Evolutionary conservation across 2,329 filamentous ascomycete species (phyloP), one percentile per base, ranked within the genome.

Genomic region (Dactylellina cionopaga): DNA sequence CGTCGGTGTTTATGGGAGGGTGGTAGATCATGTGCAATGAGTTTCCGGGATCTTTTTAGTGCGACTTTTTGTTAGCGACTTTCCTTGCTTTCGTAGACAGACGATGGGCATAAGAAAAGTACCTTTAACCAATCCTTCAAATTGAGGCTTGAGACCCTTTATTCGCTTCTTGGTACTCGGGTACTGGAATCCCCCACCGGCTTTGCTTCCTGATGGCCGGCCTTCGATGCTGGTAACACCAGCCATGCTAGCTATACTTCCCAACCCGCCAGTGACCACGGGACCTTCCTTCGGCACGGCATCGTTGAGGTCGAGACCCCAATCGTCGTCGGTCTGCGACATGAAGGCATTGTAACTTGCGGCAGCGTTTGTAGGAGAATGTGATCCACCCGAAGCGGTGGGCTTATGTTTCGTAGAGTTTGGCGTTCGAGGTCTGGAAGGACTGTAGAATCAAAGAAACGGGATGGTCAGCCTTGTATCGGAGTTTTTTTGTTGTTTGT

Each of bases 71-170:
- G 29, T 60, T 46, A 74, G 39, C 44, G 13, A 19, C 9, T 15
- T 29, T 39, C 44, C 3, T 13, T 19, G 1, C 9, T 10, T 47
- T 19, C 3, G 24, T 10, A 17, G 27, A 5, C 13, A 44, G 25
- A 51, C 11, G 15, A 5, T 7, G 15, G 33, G n/a, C n/a, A 22
- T 2, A 22, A 29, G 24, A 9, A 19, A n/a, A 17, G 15, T 71
- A 89, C 88, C 88, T 83, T 86, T 87, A 17, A 99, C 82, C 46
- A 99, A 96, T 74, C 99, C 95, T 81, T 99, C 97, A 81, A 98
- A 99, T 80, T 99, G 95, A 55, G 95, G 95, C 74, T 95, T 88
- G 19, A 99, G 83, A 70, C 98, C 98, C 84, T 99, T 99, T 25
- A 92, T 94, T 59, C 75, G 35, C 62, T 75, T 51, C 75, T 75